Percentiles rank a stretch among this genome's conserved stretches.
phyloP scores from a whole-genome alignment of 176 grass and related monocot genomes.

The Dactylis glomerata region DNA sequence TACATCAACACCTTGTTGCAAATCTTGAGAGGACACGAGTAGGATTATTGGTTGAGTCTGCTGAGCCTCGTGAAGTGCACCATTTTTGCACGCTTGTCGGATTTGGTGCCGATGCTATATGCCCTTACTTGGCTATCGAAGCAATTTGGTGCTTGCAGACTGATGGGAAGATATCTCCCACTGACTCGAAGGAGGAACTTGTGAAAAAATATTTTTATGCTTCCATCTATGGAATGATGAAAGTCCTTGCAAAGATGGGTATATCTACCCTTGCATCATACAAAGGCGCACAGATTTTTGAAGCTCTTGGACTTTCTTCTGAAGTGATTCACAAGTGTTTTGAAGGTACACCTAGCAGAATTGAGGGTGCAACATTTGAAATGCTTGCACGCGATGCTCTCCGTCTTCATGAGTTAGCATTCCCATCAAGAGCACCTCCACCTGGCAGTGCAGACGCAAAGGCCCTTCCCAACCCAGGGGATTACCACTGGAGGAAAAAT shows the following conservation, averaged over 20 bases:
- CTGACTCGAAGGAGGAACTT: constrained; percentile 65
- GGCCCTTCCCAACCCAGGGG: constrained; percentile 84
- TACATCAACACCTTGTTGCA: constrained; percentile 96
- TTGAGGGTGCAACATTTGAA: constrained; percentile 93
- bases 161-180: constrained; percentile 86
- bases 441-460: constrained; percentile 80
- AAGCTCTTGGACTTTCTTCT: constrained; percentile 89
- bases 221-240: constrained; percentile 95
- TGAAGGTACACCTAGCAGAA: constrained; percentile 83
- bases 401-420: constrained; percentile 84
- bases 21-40: constrained; percentile 83
- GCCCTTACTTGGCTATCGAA: constrained; percentile 88
- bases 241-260: constrained; percentile 99
- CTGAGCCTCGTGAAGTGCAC: constrained; percentile 98
- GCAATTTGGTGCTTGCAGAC: constrained; percentile 88
- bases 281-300: constrained; percentile 99
- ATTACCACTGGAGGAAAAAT: constrained; percentile 98
- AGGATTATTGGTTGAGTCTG: constrained; percentile 82
- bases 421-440: constrained; percentile 72
- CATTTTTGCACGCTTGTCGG: constrained; percentile 96
- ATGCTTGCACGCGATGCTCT: constrained; percentile 91
- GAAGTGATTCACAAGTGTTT: constrained; percentile 92
- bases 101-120: constrained; percentile 95
- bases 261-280: constrained; percentile 99
- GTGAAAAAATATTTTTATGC: constrained; percentile 83